Evolutionary conservation across 495 filamentous ascomycete species (phyloP), one percentile per base, ranked within the genome.

Genomic region (Immersiella caudata): DNA sequence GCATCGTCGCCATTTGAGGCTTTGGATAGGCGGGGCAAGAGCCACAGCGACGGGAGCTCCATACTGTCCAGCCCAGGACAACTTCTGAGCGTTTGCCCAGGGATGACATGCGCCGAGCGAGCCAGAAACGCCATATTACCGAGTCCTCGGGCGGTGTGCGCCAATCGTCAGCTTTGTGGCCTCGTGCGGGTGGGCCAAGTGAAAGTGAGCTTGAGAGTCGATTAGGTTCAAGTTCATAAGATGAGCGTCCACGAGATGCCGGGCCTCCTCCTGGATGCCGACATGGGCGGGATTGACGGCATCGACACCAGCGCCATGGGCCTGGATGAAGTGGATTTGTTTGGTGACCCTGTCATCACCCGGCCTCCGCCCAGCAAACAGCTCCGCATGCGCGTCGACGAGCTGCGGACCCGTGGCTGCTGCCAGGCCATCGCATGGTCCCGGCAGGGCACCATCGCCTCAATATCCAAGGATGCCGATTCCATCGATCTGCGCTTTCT

Each of bases 381-480:
- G 52, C 83, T 96, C 14, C 83, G 84, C 35, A 87, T 90, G 72
- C 88, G 90, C 46, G 70, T 97, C 29, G 91, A 94, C 74, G 92
- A 97, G 68, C 84, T 96, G 73, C 88, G 92, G 51, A 71, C 84
- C 58, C 84, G 85, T 65, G 94, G 94, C 2, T 96, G 92, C 74
- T 91, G 90, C 81, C 90, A 94, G 92, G 89, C 86, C 68, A 85
- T 97, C 62, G 89, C 90, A 58, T 98, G 96, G 96, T 97, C 95
- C 20, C 92, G 89, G 65, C 82, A 88, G 73, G 95, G 95, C 64
- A 93, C 88, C 71, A 91, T 98, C 75, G 94, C 94, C 29, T 89
- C 89, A 64, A 90, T 98, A 70, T 85, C 88, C 24, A 77, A 85
- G n/a, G 87, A 91, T 75, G 89, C 90, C 24, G 83, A 83, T 24